Base-by-base conservation (phyloP, 495 filamentous ascomycete species). In the Xylaria castorea region DNA sequence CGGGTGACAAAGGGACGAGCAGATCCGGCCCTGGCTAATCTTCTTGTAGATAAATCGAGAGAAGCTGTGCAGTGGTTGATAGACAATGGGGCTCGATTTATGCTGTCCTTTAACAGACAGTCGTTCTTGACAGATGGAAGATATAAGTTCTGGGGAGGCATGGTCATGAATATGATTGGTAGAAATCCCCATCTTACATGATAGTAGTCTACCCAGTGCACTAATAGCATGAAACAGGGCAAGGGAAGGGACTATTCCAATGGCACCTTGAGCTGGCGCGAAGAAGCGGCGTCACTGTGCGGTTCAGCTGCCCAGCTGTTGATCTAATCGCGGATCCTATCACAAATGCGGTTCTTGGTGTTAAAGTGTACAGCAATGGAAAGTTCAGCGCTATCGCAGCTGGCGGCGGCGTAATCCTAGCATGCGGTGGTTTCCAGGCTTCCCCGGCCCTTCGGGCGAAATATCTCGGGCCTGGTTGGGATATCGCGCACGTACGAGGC, bases 401-500 rank as follows among this genome's bases (percentile, higher is more conserved):
- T 0, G 66, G 71, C 0, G 81, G 85, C 1, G 77, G 71, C 16
- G 77, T 90, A 1, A 78, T 91, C n/a, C 78, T 92, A 9, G 86
- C 87, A 0, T 85, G 87, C 8, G 90, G 90, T 9, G 90, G 90
- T 0, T 91, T 91, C 72, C 87, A 92, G 75, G 82, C 89, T 18
- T 88, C 85, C 58, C 80, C 90, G 0, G 78, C 81, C 8, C 75
- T 91, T 76, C 82, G 89, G 0, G 75, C 82, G 0, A 85, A 89
- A 70, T 90, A 87, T 74, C 83, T 91, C 1, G 90, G 90, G 0
- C 88, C 88, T 0, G 83, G 83, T 0, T 92, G 90, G 90, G 89
- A 91, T 66, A 66, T 85, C 11, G 89, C 89, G 0, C 77, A 84
- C 14, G 89, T 91, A 0, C 83, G 89, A 14, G 90, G 90, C 0